Percentiles rank a stretch among this genome's conserved stretches.
These are phyloP conservation scores for Rhodotorula paludigena DNA, from an alignment of 768 basidiomycete species.

Conservation along the genomic window DNA sequence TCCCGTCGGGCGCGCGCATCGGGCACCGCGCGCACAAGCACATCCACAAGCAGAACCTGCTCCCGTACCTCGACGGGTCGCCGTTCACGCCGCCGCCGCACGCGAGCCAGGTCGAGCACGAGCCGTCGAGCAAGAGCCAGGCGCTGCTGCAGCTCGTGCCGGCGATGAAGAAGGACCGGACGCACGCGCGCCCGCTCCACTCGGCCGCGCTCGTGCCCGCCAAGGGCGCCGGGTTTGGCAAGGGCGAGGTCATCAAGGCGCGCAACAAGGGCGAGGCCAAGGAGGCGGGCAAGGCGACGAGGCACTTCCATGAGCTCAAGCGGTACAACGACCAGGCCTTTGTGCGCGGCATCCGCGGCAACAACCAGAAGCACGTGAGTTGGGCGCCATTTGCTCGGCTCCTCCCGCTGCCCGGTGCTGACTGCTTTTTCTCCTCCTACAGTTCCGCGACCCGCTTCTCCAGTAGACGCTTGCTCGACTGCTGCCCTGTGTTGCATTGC, in stretches of 20 bases:
- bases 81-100: slow-evolving; percentile 33
- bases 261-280: slow-evolving; percentile 91
- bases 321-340: slow-evolving; percentile 79
- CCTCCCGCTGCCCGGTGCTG: not conserved
- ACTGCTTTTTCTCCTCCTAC: not conserved
- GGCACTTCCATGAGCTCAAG: slow-evolving; percentile 75
- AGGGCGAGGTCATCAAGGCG: slow-evolving; percentile 77
- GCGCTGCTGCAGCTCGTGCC: slow-evolving; percentile 42
- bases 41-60: slow-evolving; percentile 72
- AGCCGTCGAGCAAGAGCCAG: slow-evolving; percentile 46
- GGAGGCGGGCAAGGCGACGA: slow-evolving; percentile 79
- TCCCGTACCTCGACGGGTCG: slow-evolving; percentile 34
- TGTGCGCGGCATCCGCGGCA: slow-evolving; percentile 69
- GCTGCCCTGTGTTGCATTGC: no score
- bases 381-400: slow-evolving; percentile 44
- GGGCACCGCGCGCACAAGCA: slow-evolving; percentile 81
- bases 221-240: slow-evolving; percentile 78
- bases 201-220: slow-evolving; percentile 70
- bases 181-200: slow-evolving; percentile 45
- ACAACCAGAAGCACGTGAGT: slow-evolving; percentile 70
- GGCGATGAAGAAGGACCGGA: slow-evolving; percentile 35
- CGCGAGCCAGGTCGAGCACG: slow-evolving; percentile 42
- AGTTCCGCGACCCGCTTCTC: slow-evolving; percentile 34
- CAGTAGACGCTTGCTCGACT: slow-evolving; percentile 20
- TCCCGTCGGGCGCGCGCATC: slow-evolving; percentile 86